Percentiles rank a stretch among this genome's conserved stretches.
These are phyloP conservation scores for Debaryomyces tyrocola DNA, from an alignment of 805 yeast species.

Conservation along the genomic window DNA sequence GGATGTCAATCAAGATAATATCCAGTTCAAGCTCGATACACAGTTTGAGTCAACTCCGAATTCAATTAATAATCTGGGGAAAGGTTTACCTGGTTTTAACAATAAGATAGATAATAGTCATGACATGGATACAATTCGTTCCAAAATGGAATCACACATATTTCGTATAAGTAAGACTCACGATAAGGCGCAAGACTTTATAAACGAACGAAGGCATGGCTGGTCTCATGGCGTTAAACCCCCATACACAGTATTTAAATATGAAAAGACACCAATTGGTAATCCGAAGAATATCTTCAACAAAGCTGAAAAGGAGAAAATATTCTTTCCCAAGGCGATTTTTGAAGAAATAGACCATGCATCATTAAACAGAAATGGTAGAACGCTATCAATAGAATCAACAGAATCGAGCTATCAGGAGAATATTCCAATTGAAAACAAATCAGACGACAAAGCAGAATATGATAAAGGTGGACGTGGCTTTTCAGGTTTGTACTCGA, in stretches of 20 bases:
- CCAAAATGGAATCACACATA: not conserved
- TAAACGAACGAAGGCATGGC: not conserved
- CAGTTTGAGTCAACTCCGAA: not conserved
- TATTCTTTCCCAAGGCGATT: slow-evolving; percentile 21
- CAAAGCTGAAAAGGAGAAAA: slow-evolving; percentile 12
- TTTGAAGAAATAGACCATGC: slow-evolving; percentile 20
- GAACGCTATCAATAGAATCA: not conserved
- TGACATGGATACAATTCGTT: not conserved
- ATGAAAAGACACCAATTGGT: slow-evolving; percentile 11
- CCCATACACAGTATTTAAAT: slow-evolving; percentile 28
- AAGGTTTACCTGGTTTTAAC: not conserved
- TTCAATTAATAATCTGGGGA: not conserved
- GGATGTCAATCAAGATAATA: not conserved
- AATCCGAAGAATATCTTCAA: slow-evolving; percentile 12
- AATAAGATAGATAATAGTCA: not conserved
- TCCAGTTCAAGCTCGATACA: not conserved
- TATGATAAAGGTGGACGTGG: not conserved
- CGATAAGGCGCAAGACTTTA: not conserved
- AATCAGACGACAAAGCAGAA: not conserved
- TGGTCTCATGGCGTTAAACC: slow-evolving; percentile 31
- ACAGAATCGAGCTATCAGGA: not conserved
- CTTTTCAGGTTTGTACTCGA: slow-evolving; percentile 26
- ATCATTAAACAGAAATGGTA: slow-evolving; percentile 1
- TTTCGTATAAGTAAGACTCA: not conserved
- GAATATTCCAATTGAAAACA: not conserved